These are phyloP conservation scores for Physcomitrellopsis africana DNA, from an alignment of 225 moss, liverwort and hornwort species.

Conservation along the genomic window DNA sequence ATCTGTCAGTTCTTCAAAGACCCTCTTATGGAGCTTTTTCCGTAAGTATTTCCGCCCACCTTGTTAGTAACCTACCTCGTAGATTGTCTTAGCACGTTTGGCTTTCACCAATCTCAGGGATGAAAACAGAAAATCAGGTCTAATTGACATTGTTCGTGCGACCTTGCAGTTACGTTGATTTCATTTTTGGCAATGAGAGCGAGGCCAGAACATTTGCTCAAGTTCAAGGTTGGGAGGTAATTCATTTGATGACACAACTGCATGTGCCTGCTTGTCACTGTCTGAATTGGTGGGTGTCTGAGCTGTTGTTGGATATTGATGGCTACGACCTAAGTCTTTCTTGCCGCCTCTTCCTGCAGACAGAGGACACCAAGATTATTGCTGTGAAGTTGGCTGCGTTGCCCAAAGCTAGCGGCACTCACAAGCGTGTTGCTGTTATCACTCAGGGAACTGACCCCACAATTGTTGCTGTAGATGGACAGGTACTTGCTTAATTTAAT, in stretches of 20 bases:
- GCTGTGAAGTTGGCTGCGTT: constrained; percentile 79
- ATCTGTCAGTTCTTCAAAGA: constrained; percentile 89
- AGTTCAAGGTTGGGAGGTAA: constrained; percentile 88
- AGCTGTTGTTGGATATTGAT: background rate
- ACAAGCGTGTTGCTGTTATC: constrained; percentile 88
- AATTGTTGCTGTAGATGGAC: constrained; percentile 72
- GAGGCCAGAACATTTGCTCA: constrained; percentile 71
- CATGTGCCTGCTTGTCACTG: background rate
- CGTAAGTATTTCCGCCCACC: constrained; percentile 44
- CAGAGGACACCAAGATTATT: constrained; percentile 69
- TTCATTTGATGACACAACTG: background rate
- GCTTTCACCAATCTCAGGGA: too few species aligned
- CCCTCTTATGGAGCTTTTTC: constrained; percentile 65
- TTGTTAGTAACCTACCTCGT: background rate
- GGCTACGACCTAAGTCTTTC: background rate
- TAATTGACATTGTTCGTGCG: background rate
- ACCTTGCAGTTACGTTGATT: constrained; percentile 74
- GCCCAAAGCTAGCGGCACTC: constrained; percentile 75
- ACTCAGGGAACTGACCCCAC: constrained; percentile 88
- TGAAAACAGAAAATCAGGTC: too few species aligned
- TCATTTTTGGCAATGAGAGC: constrained; percentile 92
- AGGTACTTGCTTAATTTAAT: constrained; percentile 37
- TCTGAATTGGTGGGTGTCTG: background rate
- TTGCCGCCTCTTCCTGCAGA: constrained; percentile 44
- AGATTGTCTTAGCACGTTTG: too few species aligned